These are phyloP conservation scores for Millerago galiae DNA, from an alignment of 805 yeast genomes.

Conservation along the genomic window DNA sequence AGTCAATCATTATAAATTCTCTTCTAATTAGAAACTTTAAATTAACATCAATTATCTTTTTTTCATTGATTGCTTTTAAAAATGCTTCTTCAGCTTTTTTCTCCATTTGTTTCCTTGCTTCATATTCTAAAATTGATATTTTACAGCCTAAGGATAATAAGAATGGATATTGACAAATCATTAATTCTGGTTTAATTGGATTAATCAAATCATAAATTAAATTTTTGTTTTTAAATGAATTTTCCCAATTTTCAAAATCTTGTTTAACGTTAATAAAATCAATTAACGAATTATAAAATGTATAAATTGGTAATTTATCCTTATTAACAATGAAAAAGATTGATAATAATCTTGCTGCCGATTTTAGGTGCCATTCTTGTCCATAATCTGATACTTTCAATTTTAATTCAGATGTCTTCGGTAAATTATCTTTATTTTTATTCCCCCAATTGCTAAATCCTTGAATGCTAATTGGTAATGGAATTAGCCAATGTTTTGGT, in stretches of 20 bases:
- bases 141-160: constrained; percentile 77
- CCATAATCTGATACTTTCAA: constrained; percentile 57
- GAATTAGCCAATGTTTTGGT: constrained; percentile 3
- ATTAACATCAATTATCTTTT: constrained; percentile 57
- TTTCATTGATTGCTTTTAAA: constrained; percentile 60
- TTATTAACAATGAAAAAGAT: constrained; percentile 51
- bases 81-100: constrained; percentile 86
- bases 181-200: constrained; percentile 29
- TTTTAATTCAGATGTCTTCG: constrained; percentile 20
- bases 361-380: constrained; percentile 72
- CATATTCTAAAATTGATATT: constrained; percentile 73
- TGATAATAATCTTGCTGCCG: constrained; percentile 56
- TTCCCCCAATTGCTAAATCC: constrained; percentile 12
- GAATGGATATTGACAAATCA: constrained; percentile 82
- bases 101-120: constrained; percentile 76
- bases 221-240: constrained; percentile 21
- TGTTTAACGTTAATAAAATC: constrained; percentile 71
- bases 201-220: constrained; percentile 12
- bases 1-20: constrained; percentile 61
- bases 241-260: constrained; percentile 85
- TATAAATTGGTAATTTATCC: constrained; percentile 14
- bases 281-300: constrained; percentile 72
- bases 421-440: neutral
- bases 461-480: constrained; percentile 8
- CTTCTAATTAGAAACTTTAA: constrained; percentile 68